Base-by-base conservation (phyloP, 176 grass and related monocot genomes). In the Triticum monococcum region DNA sequence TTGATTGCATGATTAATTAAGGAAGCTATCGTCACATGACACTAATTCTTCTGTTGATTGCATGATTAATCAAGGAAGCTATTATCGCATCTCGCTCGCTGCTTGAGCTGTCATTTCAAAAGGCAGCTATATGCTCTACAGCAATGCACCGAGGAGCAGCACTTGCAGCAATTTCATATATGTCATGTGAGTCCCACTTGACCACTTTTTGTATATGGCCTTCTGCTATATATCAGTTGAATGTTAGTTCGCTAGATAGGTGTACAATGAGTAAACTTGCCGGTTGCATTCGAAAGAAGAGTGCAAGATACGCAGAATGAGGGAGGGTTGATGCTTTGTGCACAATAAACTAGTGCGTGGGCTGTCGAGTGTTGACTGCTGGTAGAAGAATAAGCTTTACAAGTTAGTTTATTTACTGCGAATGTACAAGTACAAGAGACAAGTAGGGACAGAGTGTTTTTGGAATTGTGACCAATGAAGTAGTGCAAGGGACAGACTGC, bases 91-190 rank as follows among this genome's bases (percentile, higher is more conserved):
- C 92, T 76, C 85, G 90, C 36, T 86, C 88, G 13, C 85, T 98
- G 30, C 90, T 98, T 56, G 94, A 98, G 67, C 80, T 94, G 54
- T 98, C 97, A 81, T 87, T 98, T 74, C 93, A 96, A 86, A 98
- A 96, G 84, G 90, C 94, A 80, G 87, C 92, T 75, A 92, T 98
- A 72, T 95, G 97, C 69, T 96, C 90, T 86, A 94, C 94, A 32
- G 91, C 97, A 78, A 96, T 96, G 97, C 97, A 98, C 85, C 83
- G 86, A 38, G 92, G 93, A 75, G 93, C 90, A 75, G 91, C 91
- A 86, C 83, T 98, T 87, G 93, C 94, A 72, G 86, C 97, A 68
- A 96, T 98, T 94, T 94, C 97, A 67, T 98, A 92, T 86, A 88
- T 98, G 50, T 98, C 91, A 63, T 90, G 97, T 98, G 35, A 94